Conservation (phyloP, 2,329 filamentous ascomycete genomes). For the Fusarium guadeloupense region DNA sequence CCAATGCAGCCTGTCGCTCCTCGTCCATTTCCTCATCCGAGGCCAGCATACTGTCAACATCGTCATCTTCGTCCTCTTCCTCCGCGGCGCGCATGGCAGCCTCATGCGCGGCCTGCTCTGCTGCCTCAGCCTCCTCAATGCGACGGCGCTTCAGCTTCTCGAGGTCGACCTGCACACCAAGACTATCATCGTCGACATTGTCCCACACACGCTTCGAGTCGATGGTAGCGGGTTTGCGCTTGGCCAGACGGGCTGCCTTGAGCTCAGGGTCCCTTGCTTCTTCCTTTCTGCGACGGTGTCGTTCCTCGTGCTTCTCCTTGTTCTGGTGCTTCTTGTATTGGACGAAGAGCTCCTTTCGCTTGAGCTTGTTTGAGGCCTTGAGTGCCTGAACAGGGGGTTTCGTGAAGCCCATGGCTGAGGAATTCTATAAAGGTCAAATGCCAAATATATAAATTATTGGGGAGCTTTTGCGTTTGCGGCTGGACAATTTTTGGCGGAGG, state of each 20-base stretch:
- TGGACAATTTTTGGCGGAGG: slow-evolving; percentile 32
- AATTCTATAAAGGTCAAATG: slow-evolving; percentile 6
- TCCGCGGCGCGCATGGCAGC: slow-evolving; percentile 45
- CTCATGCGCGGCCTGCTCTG: slow-evolving; percentile 59
- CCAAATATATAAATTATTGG: neutral
- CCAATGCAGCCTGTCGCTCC: slow-evolving; percentile 53
- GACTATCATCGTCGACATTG: slow-evolving; percentile 70
- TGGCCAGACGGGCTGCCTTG: slow-evolving; percentile 75
- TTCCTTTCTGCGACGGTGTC: slow-evolving; percentile 82
- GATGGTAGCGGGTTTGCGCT: slow-evolving; percentile 82
- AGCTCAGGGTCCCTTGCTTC: slow-evolving; percentile 85
- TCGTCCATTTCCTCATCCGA: slow-evolving; percentile 66
- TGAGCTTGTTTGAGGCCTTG: slow-evolving; percentile 77
- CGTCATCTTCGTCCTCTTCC: slow-evolving; percentile 61
- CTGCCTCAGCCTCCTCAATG: slow-evolving; percentile 63
- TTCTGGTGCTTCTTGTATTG: slow-evolving; percentile 81
- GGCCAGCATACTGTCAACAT: slow-evolving; percentile 83
- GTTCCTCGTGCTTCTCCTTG: slow-evolving; percentile 77
- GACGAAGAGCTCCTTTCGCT: slow-evolving; percentile 79
- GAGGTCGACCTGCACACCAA: slow-evolving; percentile 66
- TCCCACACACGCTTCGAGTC: slow-evolving; percentile 94
- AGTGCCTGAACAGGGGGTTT: slow-evolving; percentile 51
- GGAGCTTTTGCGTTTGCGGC: slow-evolving; percentile 11
- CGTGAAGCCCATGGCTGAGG: slow-evolving; percentile 46
- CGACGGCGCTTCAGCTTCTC: slow-evolving; percentile 67